A percentile compares a stretch with the other conserved stretches of the same genome.
These are phyloP conservation scores for Aspergillus oerlinghausenensis DNA, from an alignment of 2,329 filamentous ascomycete genomes.

Conservation along the genomic window DNA sequence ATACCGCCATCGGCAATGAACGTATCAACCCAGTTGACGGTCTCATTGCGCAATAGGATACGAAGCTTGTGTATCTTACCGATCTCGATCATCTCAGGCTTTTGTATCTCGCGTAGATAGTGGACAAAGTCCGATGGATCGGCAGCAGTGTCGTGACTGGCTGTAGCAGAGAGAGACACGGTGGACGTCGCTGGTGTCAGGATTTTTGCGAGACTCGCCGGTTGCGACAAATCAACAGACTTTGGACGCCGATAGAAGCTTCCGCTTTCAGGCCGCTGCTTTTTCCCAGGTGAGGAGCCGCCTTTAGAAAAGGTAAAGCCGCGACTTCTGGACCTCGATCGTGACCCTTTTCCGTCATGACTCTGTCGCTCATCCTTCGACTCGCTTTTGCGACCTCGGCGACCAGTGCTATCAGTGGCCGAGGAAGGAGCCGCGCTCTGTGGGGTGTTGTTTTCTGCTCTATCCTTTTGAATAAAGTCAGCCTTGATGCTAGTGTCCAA, in stretches of 20 bases:
- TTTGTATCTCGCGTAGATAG: constrained; percentile 75
- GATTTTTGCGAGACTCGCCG: constrained; percentile 52
- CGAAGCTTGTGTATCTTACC: constrained; percentile 91
- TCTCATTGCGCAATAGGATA: constrained; percentile 85
- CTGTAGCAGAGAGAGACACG: constrained; percentile 53
- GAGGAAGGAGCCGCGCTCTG: constrained; percentile 39
- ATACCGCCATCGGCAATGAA: constrained; percentile 89
- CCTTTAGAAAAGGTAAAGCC: constrained; percentile 75
- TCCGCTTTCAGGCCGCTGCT: constrained; percentile 62
- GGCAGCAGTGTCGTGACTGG: constrained; percentile 68
- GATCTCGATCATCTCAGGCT: constrained; percentile 83
- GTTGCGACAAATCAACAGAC: constrained; percentile 64
- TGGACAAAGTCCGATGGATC: constrained; percentile 78
- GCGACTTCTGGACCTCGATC: constrained; percentile 58
- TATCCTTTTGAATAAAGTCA: constrained; percentile 89
- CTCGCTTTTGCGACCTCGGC: constrained; percentile 41
- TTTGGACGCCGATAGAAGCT: constrained; percentile 66
- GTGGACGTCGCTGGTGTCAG: constrained; percentile 53
- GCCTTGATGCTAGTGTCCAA: constrained; percentile 87
- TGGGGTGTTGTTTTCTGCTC: constrained; percentile 58
- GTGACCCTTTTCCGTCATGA: constrained; percentile 43
- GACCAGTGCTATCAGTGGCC: constrained; percentile 24
- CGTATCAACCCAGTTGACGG: constrained; percentile 88
- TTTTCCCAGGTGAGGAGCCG: constrained; percentile 68
- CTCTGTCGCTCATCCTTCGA: constrained; percentile 35